Percentiles rank a stretch among this genome's conserved stretches.
Evolutionary conservation across 2,329 filamentous ascomycete species (phyloP).

Genomic region (Calonectria hawksworthii): DNA sequence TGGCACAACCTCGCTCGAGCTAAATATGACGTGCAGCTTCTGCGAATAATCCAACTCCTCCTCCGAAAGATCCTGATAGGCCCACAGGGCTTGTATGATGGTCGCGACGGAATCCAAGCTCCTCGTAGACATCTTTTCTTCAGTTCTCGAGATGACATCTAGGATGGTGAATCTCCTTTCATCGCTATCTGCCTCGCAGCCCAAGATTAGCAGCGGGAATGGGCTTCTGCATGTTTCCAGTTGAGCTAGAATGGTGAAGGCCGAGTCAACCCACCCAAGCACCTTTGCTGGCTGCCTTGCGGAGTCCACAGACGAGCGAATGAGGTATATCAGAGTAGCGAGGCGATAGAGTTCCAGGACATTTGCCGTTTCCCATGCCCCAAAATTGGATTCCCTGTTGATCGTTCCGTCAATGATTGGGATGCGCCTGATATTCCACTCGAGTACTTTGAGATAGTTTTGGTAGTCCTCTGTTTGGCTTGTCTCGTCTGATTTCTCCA

Average conservation of each 20-base stretch:
- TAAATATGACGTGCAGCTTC: constrained; percentile 12
- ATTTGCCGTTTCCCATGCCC: background rate
- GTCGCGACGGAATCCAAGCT: background rate
- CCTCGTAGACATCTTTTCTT: background rate
- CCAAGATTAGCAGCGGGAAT: constrained; percentile 15
- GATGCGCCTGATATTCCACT: constrained; percentile 6
- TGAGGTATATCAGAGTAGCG: background rate
- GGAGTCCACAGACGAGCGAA: background rate
- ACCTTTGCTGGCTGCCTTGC: background rate
- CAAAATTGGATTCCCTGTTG: background rate
- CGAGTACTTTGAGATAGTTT: constrained; percentile 11
- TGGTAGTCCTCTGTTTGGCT: constrained; percentile 4
- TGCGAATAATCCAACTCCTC: constrained; percentile 14
- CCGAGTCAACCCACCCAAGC: background rate
- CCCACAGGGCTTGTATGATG: constrained; percentile 13
- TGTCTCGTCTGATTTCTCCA: background rate
- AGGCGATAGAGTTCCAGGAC: constrained; percentile 9
- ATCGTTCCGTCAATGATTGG: background rate
- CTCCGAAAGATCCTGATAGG: constrained; percentile 8
- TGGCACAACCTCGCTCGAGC: background rate
- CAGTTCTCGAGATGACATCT: background rate
- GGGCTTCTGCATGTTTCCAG: background rate
- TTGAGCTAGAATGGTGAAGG: background rate
- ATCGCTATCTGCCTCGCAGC: constrained; percentile 10
- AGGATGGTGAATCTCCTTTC: background rate